Percentiles rank a stretch among this genome's conserved stretches.
Evolutionary conservation across 352 stramenopile species (phyloP).

Genomic region (Synura sp.): DNA sequence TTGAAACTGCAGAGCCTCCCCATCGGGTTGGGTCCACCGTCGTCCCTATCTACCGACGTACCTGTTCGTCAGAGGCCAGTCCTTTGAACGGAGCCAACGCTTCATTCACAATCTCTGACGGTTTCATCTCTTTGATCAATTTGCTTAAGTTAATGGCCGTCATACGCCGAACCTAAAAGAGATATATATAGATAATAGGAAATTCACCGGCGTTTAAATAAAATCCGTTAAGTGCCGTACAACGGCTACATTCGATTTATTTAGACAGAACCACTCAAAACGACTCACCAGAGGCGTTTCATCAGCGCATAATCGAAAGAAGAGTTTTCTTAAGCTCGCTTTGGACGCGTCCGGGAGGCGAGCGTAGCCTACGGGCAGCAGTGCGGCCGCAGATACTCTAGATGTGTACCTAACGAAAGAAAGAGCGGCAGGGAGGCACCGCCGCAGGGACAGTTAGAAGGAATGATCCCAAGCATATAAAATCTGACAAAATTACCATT

Average conservation of each 20-base stretch:
- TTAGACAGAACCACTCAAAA: too few species aligned
- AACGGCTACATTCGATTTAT: too few species aligned
- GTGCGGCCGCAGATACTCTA: conserved; percentile 62
- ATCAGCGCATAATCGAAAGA: conserved; percentile 86
- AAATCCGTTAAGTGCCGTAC: too few species aligned
- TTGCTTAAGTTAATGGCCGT: conserved; percentile 49
- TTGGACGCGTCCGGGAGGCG: conserved; percentile 59
- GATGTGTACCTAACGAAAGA: conserved; percentile 63
- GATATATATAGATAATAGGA: too few species aligned
- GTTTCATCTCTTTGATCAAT: conserved; percentile 31
- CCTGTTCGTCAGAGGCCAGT: conserved; percentile 76
- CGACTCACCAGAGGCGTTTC: conserved; percentile 97
- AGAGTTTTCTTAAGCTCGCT: conserved; percentile 76
- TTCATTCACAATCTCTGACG: conserved; percentile 49
- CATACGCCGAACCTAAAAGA: conserved; percentile 85
- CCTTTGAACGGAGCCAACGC: conserved; percentile 69
- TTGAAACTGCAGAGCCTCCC: too few species aligned
- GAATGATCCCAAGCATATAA: background rate
- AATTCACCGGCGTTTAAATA: too few species aligned
- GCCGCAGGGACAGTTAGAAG: too few species aligned
- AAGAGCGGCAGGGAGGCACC: too few species aligned
- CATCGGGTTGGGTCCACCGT: too few species aligned
- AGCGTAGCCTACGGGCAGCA: conserved; percentile 56
- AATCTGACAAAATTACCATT: conserved; percentile 58
- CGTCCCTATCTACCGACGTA: too few species aligned